Percentiles rank a stretch among this genome's conserved stretches.
phyloP scores from a whole-genome alignment of 441 rosid genomes.

The Arabidopsis hybrid region DNA sequence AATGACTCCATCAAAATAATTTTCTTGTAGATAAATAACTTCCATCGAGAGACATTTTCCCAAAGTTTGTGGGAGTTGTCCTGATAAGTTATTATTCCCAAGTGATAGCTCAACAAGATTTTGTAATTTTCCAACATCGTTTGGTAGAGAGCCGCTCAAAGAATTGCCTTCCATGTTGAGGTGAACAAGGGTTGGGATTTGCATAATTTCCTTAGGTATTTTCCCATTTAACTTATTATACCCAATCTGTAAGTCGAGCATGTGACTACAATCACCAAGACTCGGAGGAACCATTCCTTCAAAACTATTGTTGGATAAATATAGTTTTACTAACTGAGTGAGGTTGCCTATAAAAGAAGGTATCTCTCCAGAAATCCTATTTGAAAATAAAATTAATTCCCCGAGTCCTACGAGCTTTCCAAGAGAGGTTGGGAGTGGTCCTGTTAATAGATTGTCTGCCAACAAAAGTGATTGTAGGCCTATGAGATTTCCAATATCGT shows the following conservation, averaged over 20 bases:
- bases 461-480: too few relatives aligned
- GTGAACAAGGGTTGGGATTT: accelerated
- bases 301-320: too few relatives aligned
- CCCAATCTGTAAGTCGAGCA: neutral
- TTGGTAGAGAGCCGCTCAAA: neutral
- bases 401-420: too few relatives aligned
- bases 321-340: too few relatives aligned
- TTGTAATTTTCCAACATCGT: neutral
- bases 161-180: neutral
- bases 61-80: neutral
- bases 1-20: neutral
- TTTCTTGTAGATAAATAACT: neutral
- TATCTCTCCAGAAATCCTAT: too few relatives aligned
- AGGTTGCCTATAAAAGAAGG: too few relatives aligned
- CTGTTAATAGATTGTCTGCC: too few relatives aligned
- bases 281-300: too few relatives aligned
- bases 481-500: too few relatives aligned
- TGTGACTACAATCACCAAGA: too few relatives aligned
- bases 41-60: neutral
- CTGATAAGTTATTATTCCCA: neutral
- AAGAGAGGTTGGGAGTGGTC: too few relatives aligned
- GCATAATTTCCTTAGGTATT: neutral
- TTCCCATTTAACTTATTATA: neutral
- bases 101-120: neutral
- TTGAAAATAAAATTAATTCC: too few relatives aligned